These are phyloP conservation scores for Rosa rugosa DNA, from an alignment of 306 rosid species.

Conservation along the genomic window DNA sequence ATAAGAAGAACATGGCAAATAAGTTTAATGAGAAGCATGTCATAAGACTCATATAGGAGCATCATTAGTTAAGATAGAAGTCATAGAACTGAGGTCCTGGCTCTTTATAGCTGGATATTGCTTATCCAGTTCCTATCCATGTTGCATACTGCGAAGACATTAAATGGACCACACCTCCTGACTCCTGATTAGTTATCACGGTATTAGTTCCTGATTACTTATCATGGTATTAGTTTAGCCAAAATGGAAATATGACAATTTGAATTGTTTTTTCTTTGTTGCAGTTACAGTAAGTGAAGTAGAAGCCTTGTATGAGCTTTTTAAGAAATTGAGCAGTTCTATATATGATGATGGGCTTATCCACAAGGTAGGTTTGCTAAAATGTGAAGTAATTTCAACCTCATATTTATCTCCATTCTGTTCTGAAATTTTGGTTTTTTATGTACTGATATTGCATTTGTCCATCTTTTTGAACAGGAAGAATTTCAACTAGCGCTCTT, in stretches of 20 bases:
- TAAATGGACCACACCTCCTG: not conserved
- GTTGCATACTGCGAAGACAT: not conserved
- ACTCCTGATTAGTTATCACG: not conserved
- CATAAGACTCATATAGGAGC: not conserved
- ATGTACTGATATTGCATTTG: not conserved
- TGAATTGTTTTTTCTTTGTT: slow-evolving; percentile 11
- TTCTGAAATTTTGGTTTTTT: not conserved
- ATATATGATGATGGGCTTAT: slow-evolving; percentile 71
- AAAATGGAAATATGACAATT: not conserved
- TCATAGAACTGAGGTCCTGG: not conserved
- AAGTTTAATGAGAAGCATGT: not conserved
- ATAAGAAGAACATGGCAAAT: not conserved
- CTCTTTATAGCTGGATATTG: not conserved
- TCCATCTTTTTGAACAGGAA: slow-evolving; percentile 49
- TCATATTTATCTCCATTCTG: not conserved
- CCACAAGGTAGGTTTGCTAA: slow-evolving; percentile 62
- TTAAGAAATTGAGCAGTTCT: slow-evolving; percentile 79
- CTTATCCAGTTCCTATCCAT: not conserved
- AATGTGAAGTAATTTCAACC: not conserved
- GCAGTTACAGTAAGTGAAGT: slow-evolving; percentile 81
- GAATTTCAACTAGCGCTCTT: slow-evolving; percentile 94
- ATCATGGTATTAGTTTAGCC: not conserved
- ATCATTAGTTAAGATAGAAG: not conserved
- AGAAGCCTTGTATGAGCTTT: slow-evolving; percentile 76
- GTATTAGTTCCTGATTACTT: not conserved